Evolutionary conservation across 2,329 filamentous ascomycete genomes (phyloP).

Genomic region (Colletotrichum falcatum): DNA sequence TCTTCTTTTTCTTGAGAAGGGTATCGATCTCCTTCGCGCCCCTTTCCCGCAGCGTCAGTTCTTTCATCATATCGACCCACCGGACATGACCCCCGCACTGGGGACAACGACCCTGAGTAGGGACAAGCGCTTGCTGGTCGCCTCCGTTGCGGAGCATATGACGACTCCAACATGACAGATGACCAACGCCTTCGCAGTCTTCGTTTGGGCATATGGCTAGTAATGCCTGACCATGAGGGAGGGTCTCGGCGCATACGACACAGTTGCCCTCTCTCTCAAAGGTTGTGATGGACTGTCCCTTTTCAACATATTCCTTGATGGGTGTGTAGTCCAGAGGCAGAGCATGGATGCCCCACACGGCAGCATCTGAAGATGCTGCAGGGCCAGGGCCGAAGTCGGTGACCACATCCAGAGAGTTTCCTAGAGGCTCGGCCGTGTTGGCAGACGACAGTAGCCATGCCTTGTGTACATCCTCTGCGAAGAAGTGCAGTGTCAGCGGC

Average conservation of each 20-base stretch:
- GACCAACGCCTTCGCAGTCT: constrained; percentile 68
- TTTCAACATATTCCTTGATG: constrained; percentile 66
- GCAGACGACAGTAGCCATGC: constrained; percentile 74
- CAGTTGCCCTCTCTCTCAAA: constrained; percentile 69
- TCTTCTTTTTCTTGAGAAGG: constrained; percentile 62
- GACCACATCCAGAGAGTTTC: constrained; percentile 63
- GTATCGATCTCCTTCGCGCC: constrained; percentile 77
- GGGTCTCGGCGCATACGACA: constrained; percentile 60
- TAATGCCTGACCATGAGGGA: constrained; percentile 63
- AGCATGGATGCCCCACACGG: constrained; percentile 62
- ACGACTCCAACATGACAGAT: constrained; percentile 70
- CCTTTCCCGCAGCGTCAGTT: constrained; percentile 79
- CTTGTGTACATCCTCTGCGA: constrained; percentile 74
- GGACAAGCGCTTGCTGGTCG: constrained; percentile 66
- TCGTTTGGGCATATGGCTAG: constrained; percentile 68
- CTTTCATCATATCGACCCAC: constrained; percentile 86
- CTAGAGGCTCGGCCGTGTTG: constrained; percentile 60
- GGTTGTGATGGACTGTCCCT: constrained; percentile 64
- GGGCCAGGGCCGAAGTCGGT: constrained; percentile 63
- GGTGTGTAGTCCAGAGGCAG: constrained; percentile 67
- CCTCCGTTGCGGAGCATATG: constrained; percentile 58
- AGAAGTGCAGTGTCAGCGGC: constrained; percentile 87
- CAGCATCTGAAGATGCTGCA: constrained; percentile 19
- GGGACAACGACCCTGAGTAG: constrained; percentile 77
- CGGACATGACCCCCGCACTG: constrained; percentile 70